Percentiles rank a stretch among this genome's conserved stretches.
phyloP scores from a whole-genome alignment of 2,329 filamentous ascomycete species.

The Bipolaris bicolor region DNA sequence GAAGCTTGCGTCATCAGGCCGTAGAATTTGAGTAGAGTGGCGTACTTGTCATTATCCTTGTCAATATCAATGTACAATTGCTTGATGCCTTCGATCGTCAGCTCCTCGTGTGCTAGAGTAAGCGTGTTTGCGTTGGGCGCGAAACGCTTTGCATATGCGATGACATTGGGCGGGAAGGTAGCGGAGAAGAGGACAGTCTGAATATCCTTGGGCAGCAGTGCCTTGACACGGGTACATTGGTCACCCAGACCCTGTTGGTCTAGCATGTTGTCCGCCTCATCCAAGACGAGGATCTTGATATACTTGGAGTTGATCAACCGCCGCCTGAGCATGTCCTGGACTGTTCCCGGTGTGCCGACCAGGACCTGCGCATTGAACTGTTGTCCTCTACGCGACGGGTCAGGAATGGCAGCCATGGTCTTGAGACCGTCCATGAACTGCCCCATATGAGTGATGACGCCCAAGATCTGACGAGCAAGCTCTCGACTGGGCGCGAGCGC shows the following conservation, averaged over 20 bases:
- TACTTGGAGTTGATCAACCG: slow-evolving; percentile 73
- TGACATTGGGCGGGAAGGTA: slow-evolving; percentile 86
- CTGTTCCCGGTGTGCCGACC: slow-evolving; percentile 92
- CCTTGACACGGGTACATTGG: slow-evolving; percentile 89
- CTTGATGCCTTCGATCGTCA: slow-evolving; percentile 96
- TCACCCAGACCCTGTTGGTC: slow-evolving; percentile 95
- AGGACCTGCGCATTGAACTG: slow-evolving; percentile 78
- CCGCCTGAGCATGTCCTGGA: slow-evolving; percentile 82
- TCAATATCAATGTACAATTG: slow-evolving; percentile 97
- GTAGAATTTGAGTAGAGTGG: slow-evolving; percentile 88
- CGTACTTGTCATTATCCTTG: slow-evolving; percentile 81
- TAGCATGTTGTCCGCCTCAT: slow-evolving; percentile 99
- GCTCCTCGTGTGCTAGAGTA: slow-evolving; percentile 84
- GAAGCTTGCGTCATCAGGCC: slow-evolving; percentile 95
- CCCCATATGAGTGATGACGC: slow-evolving; percentile 83
- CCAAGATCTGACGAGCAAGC: slow-evolving; percentile 90
- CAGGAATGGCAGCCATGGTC: slow-evolving; percentile 82
- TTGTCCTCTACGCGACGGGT: slow-evolving; percentile 71
- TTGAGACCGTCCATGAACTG: slow-evolving; percentile 77
- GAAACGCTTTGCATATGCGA: slow-evolving; percentile 81
- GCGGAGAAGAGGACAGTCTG: slow-evolving; percentile 96
- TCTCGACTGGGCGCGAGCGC: slow-evolving; percentile 92
- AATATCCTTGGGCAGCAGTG: slow-evolving; percentile 71
- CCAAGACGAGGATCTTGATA: slow-evolving; percentile 84
- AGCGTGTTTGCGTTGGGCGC: slow-evolving; percentile 86